A percentile compares a stretch with the other conserved stretches of the same genome.
phyloP scores from a whole-genome alignment of 2,329 filamentous ascomycete genomes.

The Aureobasidium sp. region DNA sequence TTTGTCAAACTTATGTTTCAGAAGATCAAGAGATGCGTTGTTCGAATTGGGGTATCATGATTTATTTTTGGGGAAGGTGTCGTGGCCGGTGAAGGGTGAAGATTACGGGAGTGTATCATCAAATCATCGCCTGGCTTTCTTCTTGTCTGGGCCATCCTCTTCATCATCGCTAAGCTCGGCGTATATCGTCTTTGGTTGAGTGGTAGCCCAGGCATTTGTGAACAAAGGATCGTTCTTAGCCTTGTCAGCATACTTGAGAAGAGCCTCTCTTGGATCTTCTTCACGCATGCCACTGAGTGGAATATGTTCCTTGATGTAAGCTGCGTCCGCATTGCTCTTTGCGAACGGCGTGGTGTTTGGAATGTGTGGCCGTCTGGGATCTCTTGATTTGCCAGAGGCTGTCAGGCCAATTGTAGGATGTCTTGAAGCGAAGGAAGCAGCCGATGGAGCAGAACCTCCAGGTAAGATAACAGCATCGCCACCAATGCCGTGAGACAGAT shows the following conservation, averaged over 20 bases:
- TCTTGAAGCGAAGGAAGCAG: conserved; percentile 45
- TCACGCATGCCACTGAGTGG: conserved; percentile 88
- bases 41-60: conserved; percentile 6
- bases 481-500: conserved; percentile 71
- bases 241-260: conserved; percentile 90
- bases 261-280: conserved; percentile 87
- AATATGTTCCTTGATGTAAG: conserved; percentile 80
- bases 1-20: not conserved
- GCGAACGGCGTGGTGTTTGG: conserved; percentile 82
- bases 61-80: not conserved
- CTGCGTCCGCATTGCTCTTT: conserved; percentile 81
- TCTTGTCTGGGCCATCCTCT: conserved; percentile 59
- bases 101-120: too few relatives aligned
- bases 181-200: conserved; percentile 87
- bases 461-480: conserved; percentile 67
- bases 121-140: conserved; percentile 28
- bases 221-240: conserved; percentile 90
- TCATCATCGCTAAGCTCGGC: conserved; percentile 84
- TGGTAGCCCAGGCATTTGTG: conserved; percentile 85
- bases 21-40: not conserved
- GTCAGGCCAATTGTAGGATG: conserved; percentile 68
- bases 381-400: conserved; percentile 65
- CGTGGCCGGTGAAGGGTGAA: not conserved
- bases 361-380: conserved; percentile 77
- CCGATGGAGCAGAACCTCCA: conserved; percentile 31